These are phyloP conservation scores for Toxoplasma gondii DNA, from an alignment of 169 alveolate species.

Conservation along the genomic window DNA sequence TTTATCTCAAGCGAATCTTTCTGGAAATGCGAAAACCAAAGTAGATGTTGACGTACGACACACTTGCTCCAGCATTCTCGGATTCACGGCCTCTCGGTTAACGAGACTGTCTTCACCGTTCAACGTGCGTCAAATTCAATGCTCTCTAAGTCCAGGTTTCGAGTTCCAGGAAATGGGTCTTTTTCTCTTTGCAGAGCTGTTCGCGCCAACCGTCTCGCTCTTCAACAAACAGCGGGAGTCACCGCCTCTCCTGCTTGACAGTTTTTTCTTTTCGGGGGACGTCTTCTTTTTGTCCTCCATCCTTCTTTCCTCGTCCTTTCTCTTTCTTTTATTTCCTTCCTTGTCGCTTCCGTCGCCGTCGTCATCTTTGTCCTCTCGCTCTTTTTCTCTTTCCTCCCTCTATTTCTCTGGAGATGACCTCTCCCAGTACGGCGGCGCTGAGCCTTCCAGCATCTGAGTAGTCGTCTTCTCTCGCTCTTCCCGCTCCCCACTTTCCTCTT, in stretches of 20 bases:
- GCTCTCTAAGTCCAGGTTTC: too few species aligned
- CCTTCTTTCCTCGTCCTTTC: background rate
- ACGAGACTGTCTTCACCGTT: too few species aligned
- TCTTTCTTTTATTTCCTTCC: background rate
- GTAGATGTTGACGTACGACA: too few species aligned
- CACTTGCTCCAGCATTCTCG: too few species aligned
- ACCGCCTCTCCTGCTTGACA: background rate
- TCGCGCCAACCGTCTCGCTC: background rate
- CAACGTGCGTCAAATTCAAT: too few species aligned
- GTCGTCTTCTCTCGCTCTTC: too few species aligned
- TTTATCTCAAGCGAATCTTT: too few species aligned
- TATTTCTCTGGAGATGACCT: background rate
- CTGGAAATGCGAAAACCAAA: too few species aligned
- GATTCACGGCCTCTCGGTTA: too few species aligned
- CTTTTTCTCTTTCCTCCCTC: background rate
- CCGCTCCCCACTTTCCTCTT: too few species aligned
- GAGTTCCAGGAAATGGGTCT: too few species aligned
- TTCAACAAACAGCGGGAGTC: background rate
- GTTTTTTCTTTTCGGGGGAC: background rate
- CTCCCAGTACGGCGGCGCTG: background rate
- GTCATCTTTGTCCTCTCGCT: background rate
- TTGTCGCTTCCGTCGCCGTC: background rate
- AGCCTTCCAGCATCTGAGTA: too few species aligned
- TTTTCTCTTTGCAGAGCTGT: background rate
- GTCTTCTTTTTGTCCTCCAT: background rate